Percentiles rank a stretch among this genome's conserved stretches.
phyloP scores from a whole-genome alignment of 2,329 filamentous ascomycete species.

The Diaporthe ampelina region DNA sequence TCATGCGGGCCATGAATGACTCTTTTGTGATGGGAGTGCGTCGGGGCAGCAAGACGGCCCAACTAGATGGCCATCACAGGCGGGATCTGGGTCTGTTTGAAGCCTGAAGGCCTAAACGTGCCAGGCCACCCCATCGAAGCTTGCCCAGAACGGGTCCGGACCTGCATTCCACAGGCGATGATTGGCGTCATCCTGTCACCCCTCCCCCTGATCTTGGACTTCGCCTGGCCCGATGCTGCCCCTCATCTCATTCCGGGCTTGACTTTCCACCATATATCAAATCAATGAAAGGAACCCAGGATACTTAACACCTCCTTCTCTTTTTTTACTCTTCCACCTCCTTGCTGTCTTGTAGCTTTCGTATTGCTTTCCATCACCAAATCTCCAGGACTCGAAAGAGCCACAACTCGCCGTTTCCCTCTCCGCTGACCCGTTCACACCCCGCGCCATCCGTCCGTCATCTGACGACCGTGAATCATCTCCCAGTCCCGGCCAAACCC shows the following conservation, averaged over 20 bases:
- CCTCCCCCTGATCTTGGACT: constrained; percentile 21
- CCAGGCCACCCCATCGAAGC: constrained; percentile 27
- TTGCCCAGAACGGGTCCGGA: constrained; percentile 37
- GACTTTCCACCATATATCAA: constrained; percentile 16
- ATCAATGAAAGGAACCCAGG: background rate
- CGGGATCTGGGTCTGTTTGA: constrained; percentile 29
- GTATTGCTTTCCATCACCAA: background rate
- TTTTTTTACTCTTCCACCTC: background rate
- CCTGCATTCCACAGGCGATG: constrained; percentile 31
- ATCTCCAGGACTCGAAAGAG: background rate
- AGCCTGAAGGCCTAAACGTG: constrained; percentile 34
- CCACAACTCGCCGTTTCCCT: constrained; percentile 3
- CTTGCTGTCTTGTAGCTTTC: background rate
- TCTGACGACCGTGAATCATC: constrained; percentile 34
- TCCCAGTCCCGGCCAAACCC: constrained; percentile 9
- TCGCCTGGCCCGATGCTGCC: constrained; percentile 16
- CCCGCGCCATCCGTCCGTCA: constrained; percentile 35
- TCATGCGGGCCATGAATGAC: constrained; percentile 21
- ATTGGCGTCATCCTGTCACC: constrained; percentile 31
- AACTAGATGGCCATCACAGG: constrained; percentile 3
- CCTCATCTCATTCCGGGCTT: constrained; percentile 29
- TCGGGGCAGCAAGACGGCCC: constrained; percentile 1
- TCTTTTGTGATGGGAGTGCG: constrained; percentile 8
- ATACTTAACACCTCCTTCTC: background rate
- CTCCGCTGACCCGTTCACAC: constrained; percentile 5